These are phyloP conservation scores for Dalechampia spathulata DNA, from an alignment of 441 rosid genomes.

Conservation along the genomic window DNA sequence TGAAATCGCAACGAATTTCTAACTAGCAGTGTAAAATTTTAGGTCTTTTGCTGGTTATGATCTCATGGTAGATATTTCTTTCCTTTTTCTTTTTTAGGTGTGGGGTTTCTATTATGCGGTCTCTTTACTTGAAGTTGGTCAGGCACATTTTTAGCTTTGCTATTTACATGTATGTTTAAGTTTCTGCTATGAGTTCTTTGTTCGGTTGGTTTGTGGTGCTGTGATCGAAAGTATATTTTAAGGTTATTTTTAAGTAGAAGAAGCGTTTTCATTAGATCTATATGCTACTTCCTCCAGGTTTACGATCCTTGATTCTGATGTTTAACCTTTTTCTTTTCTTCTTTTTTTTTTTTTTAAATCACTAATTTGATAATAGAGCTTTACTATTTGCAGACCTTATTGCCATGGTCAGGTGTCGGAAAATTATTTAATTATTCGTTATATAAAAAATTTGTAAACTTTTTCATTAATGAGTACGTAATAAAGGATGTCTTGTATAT, in stretches of 20 bases:
- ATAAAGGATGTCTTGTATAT: no score
- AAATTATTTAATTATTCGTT: not conserved
- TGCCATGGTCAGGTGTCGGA: not conserved
- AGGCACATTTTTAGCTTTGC: not conserved
- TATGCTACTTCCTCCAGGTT: no score
- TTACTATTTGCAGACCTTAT: not conserved
- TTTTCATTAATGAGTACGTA: no score
- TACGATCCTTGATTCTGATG: not conserved
- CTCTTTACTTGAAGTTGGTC: not conserved
- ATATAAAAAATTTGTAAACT: not conserved
- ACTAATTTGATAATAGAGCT: no score
- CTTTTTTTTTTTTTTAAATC: no score
- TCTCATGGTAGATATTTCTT: not conserved
- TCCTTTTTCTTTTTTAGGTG: not conserved
- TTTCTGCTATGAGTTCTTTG: no score
- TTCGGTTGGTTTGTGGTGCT: not conserved
- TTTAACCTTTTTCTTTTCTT: no score
- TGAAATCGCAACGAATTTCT: not conserved
- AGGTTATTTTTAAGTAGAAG: no score
- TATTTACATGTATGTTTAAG: conserved; percentile 9
- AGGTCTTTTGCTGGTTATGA: not conserved
- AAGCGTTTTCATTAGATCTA: no score
- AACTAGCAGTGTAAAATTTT: not conserved
- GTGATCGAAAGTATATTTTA: no score
- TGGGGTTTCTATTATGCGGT: not conserved